phyloP scores from a whole-genome alignment of 2,329 filamentous ascomycete genomes.

The Sarocladium kiliense region DNA sequence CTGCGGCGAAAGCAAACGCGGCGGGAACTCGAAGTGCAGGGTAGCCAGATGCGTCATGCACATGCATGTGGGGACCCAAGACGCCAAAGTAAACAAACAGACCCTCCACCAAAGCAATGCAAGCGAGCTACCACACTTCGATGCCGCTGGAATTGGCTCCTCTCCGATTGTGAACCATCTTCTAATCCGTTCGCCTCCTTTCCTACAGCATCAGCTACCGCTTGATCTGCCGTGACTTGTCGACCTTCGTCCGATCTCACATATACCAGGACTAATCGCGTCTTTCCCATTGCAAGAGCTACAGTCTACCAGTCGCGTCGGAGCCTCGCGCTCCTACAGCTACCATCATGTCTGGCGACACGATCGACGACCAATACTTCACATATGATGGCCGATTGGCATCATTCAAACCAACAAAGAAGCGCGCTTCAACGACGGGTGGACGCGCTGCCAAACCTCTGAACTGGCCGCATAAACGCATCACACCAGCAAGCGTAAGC shows the following conservation, averaged over 20 bases:
- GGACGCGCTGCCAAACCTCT: constrained; percentile 45
- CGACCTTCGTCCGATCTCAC: constrained; percentile 3
- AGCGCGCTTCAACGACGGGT: constrained; percentile 62
- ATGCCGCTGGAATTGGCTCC: not conserved
- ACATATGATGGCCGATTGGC: constrained; percentile 72
- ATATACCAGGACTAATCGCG: constrained; percentile 12
- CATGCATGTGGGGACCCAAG: not conserved
- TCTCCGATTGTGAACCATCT: not conserved
- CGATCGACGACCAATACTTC: constrained; percentile 42
- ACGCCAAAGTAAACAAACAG: constrained; percentile 28
- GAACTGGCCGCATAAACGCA: constrained; percentile 69
- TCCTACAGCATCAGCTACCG: not conserved
- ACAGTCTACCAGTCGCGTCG: not conserved
- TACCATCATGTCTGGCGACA: constrained; percentile 26
- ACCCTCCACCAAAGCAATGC: constrained; percentile 9
- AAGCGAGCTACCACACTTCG: not conserved
- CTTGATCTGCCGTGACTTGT: not conserved
- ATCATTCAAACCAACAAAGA: constrained; percentile 69
- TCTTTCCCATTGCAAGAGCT: not conserved
- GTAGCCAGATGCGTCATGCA: not conserved
- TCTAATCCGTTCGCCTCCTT: not conserved
- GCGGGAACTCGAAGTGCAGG: not conserved
- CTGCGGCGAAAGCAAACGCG: too few relatives aligned
- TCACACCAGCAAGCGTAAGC: constrained; percentile 25
- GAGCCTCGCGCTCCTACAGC: constrained; percentile 9